Evolutionary conservation across 2,329 filamentous ascomycete genomes (phyloP).

Genomic region (Albophoma yamanashiensis): DNA sequence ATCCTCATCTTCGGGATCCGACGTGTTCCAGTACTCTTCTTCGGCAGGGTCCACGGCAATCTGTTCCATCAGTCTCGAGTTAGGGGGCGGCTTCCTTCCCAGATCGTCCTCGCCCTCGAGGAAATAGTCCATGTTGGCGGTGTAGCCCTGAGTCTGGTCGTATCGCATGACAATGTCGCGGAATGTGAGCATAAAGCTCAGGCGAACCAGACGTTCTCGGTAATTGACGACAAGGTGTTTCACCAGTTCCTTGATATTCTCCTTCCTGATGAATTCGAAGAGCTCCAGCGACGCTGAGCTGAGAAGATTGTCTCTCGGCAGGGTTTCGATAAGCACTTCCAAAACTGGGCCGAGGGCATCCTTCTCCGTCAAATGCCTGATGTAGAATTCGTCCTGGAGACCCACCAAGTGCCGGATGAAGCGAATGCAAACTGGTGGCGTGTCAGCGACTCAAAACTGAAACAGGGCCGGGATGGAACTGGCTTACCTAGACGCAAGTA

Average conservation of each 20-base stretch:
- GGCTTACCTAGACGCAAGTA: conserved; percentile 75
- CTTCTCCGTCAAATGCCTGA: conserved; percentile 72
- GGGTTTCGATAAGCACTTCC: conserved; percentile 70
- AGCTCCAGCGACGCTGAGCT: conserved; percentile 91
- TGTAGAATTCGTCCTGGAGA: conserved; percentile 85
- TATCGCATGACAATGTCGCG: conserved; percentile 63
- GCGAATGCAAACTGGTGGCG: conserved; percentile 63
- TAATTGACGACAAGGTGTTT: conserved; percentile 78
- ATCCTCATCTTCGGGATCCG: conserved; percentile 75
- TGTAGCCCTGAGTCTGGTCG: conserved; percentile 65
- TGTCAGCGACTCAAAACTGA: conserved; percentile 9
- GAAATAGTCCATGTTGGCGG: conserved; percentile 57
- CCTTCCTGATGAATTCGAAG: conserved; percentile 81
- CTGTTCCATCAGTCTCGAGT: conserved; percentile 61
- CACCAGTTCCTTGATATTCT: conserved; percentile 71
- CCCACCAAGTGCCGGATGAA: conserved; percentile 84
- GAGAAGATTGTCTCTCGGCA: conserved; percentile 86
- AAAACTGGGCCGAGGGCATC: conserved; percentile 76
- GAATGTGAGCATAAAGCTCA: conserved; percentile 82
- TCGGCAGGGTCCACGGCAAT: conserved; percentile 63
- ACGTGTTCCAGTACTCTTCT: conserved; percentile 88
- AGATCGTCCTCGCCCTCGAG: conserved; percentile 57
- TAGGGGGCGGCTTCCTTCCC: conserved; percentile 29
- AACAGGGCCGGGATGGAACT: conserved; percentile 5
- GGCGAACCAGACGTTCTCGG: conserved; percentile 61